Percentiles rank a stretch among this genome's conserved stretches.
Evolutionary conservation across 2,329 filamentous ascomycete species (phyloP).

Genomic region (Fusarium setosum): DNA sequence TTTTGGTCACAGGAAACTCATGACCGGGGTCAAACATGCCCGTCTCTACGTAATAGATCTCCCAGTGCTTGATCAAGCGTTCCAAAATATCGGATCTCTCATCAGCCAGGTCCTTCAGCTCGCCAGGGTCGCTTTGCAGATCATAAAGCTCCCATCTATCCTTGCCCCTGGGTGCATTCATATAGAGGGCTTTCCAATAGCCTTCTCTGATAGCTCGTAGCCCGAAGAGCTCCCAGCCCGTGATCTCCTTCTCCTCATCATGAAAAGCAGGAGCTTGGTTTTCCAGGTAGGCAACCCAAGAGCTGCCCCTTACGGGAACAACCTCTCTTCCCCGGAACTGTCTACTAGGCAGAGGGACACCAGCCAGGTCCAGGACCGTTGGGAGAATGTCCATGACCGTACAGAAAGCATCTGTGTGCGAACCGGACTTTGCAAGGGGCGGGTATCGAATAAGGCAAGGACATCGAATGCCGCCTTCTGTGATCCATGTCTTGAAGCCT

Average conservation of each 20-base stretch:
- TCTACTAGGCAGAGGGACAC: constrained; percentile 49
- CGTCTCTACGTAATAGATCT: constrained; percentile 24
- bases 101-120: constrained; percentile 18
- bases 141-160: constrained; percentile 29
- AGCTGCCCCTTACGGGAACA: constrained; percentile 59
- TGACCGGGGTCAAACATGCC: constrained; percentile 24
- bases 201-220: constrained; percentile 63
- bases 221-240: constrained; percentile 68
- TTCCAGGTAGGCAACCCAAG: constrained; percentile 30
- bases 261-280: constrained; percentile 52
- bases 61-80: constrained; percentile 19
- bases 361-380: constrained; percentile 59
- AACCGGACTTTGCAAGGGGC: constrained; percentile 43
- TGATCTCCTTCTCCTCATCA: constrained; percentile 60
- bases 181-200: constrained; percentile 61
- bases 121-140: constrained; percentile 14
- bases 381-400: constrained; percentile 64
- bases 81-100: constrained; percentile 11
- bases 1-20: constrained; percentile 5
- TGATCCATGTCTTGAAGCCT: constrained; percentile 49
- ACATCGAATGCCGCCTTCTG: constrained; percentile 43
- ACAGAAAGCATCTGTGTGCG: constrained; percentile 44
- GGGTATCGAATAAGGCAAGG: constrained; percentile 42
- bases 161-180: constrained; percentile 20
- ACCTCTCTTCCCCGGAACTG: constrained; percentile 58